Conservation (phyloP, 1,139 yeast species). For the Taphrina betulina region DNA sequence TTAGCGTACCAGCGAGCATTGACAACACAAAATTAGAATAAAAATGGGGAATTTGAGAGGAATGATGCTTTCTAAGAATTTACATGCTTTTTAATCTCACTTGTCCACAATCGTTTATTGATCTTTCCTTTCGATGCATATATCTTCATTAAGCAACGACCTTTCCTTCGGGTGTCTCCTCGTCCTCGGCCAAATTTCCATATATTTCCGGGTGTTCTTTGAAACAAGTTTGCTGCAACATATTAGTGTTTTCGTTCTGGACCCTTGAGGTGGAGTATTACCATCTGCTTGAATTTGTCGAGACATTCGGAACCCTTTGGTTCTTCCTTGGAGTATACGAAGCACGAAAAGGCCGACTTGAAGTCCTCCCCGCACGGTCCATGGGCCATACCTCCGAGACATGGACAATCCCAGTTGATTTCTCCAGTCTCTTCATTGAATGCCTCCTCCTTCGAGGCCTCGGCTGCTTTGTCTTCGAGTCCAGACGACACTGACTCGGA, state of each 20-base stretch:
- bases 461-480: constrained; percentile 34
- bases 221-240: constrained; percentile 95
- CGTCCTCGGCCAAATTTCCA: constrained; percentile 50
- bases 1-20: too few species aligned
- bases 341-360: constrained; percentile 93
- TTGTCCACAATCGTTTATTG: too few species aligned
- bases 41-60: too few species aligned
- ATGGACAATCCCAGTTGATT: constrained; percentile 99
- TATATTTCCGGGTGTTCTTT: constrained; percentile 90
- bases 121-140: too few species aligned
- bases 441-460: constrained; percentile 57
- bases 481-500: constrained; percentile 8
- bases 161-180: constrained; percentile 32
- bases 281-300: constrained; percentile 82
- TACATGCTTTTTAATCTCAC: too few species aligned
- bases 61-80: too few species aligned
- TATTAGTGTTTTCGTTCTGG: too few species aligned
- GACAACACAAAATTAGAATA: too few species aligned
- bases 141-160: constrained; percentile 14
- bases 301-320: constrained; percentile 98
- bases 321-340: constrained; percentile 89
- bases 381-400: constrained; percentile 74
- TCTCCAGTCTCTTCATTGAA: constrained; percentile 97
- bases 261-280: too few species aligned
- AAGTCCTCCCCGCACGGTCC: constrained; percentile 92